Evolutionary conservation across 2,329 filamentous ascomycete genomes (phyloP).

Genomic region (Lojkania enalia): DNA sequence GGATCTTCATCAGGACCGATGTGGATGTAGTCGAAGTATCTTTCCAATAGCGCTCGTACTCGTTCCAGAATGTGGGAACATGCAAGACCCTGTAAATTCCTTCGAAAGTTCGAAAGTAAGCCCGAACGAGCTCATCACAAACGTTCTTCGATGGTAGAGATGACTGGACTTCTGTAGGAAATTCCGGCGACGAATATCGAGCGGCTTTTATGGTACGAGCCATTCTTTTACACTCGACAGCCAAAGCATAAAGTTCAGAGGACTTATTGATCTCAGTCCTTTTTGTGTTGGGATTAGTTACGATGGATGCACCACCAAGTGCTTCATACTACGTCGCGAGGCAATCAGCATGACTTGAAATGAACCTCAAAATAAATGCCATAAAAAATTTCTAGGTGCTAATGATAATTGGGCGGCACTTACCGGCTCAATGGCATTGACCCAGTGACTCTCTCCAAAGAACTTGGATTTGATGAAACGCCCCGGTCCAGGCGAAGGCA

Average conservation of each 20-base stretch:
- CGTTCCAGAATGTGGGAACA: slow-evolving; percentile 53
- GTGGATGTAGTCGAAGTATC: slow-evolving; percentile 43
- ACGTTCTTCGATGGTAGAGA: slow-evolving; percentile 53
- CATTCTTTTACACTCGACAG: slow-evolving; percentile 54
- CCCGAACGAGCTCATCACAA: slow-evolving; percentile 53
- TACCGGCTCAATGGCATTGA: slow-evolving; percentile 33
- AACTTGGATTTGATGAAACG: slow-evolving; percentile 55
- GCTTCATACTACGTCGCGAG: slow-evolving; percentile 18
- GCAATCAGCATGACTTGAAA: slow-evolving; percentile 6
- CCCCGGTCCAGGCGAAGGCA: slow-evolving; percentile 2
- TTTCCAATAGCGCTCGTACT: slow-evolving; percentile 57
- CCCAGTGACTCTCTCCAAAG: slow-evolving; percentile 60
- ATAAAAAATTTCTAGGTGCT: background rate
- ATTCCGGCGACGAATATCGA: slow-evolving; percentile 44
- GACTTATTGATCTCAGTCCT: slow-evolving; percentile 38
- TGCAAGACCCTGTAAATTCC: slow-evolving; percentile 55
- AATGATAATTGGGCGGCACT: slow-evolving; percentile 14
- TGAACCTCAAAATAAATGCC: slow-evolving; percentile 28
- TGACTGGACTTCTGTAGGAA: slow-evolving; percentile 46
- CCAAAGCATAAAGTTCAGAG: slow-evolving; percentile 25
- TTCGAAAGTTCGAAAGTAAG: slow-evolving; percentile 56
- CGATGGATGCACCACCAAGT: slow-evolving; percentile 19
- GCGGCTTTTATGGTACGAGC: slow-evolving; percentile 56
- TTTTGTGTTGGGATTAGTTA: slow-evolving; percentile 45
- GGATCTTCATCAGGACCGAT: slow-evolving; percentile 58